A percentile compares a stretch with the other conserved stretches of the same genome.
Evolutionary conservation across 106 monocot species (phyloP).

Genomic region (Apostasia ramifera): DNA sequence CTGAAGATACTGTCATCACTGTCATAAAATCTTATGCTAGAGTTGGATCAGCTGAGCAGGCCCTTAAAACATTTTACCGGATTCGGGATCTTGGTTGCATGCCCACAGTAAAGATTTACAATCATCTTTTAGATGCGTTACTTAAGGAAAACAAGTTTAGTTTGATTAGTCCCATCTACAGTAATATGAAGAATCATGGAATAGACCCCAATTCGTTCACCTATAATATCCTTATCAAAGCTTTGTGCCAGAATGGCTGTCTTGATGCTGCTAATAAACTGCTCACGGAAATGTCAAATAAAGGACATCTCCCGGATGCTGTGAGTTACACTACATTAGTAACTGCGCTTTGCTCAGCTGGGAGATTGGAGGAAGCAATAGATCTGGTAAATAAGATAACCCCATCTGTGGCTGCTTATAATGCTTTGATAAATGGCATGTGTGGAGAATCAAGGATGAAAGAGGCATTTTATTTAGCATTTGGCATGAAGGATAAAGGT

Average conservation of each 20-base stretch:
- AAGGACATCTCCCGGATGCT: constrained; percentile 53
- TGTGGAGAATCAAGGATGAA: constrained; percentile 31
- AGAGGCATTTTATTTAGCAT: constrained; percentile 42
- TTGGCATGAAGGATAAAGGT: constrained; percentile 46
- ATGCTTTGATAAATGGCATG: constrained; percentile 65
- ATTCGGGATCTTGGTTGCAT: constrained; percentile 54
- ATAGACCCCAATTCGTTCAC: constrained; percentile 75
- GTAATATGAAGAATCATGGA: constrained; percentile 73
- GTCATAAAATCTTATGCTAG: constrained; percentile 53
- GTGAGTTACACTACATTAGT: constrained; percentile 75
- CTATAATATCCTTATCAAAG: constrained; percentile 76
- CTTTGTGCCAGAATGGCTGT: constrained; percentile 61
- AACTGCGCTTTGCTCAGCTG: constrained; percentile 35
- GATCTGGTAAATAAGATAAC: constrained; percentile 25
- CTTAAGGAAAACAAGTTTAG: constrained; percentile 47
- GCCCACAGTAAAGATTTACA: constrained; percentile 66
- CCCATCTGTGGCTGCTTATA: constrained; percentile 37
- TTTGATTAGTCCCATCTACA: constrained; percentile 46
- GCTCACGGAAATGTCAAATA: constrained; percentile 61
- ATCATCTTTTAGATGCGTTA: constrained; percentile 68
- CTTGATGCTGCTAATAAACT: constrained; percentile 61
- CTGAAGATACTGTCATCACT: constrained; percentile 37
- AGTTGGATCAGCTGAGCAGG: constrained; percentile 34
- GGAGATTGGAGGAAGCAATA: constrained; percentile 51
- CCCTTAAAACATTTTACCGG: constrained; percentile 75